Conservation (phyloP, 805 yeast species). For the Torulaspora delbrueckii region DNA sequence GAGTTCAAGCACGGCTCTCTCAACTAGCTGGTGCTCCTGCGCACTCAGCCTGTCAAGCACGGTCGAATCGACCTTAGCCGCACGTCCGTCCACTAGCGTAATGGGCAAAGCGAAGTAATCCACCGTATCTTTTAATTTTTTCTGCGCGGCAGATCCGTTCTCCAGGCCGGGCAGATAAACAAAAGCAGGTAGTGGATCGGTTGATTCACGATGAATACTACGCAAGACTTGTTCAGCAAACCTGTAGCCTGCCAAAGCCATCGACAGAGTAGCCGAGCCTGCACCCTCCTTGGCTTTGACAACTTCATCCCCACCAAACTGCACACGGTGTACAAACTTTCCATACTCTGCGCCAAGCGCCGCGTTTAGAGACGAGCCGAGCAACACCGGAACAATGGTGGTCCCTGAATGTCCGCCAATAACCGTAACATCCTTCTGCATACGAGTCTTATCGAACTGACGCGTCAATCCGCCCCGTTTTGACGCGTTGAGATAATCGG, state of each 20-base stretch:
- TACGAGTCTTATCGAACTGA: conserved; percentile 35
- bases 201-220: conserved; percentile 22
- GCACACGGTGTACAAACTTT: conserved; percentile 68
- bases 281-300: conserved; percentile 81
- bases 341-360: conserved; percentile 43
- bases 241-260: conserved; percentile 82
- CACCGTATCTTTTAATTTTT: conserved; percentile 33
- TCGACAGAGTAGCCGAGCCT: conserved; percentile 79
- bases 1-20: conserved; percentile 51
- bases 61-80: conserved; percentile 47
- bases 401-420: conserved; percentile 86
- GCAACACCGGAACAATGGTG: conserved; percentile 66
- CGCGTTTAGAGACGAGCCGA: conserved; percentile 48
- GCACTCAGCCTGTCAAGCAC: conserved; percentile 43
- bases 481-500: conserved; percentile 18
- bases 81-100: conserved; percentile 47
- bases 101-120: conserved; percentile 62
- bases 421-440: conserved; percentile 58
- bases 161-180: conserved; percentile 52
- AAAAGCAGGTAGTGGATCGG: conserved; percentile 38
- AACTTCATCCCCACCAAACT: conserved; percentile 86
- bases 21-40: conserved; percentile 49
- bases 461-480: conserved; percentile 5
- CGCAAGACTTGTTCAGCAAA: conserved; percentile 63
- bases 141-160: conserved; percentile 43